phyloP scores from a whole-genome alignment of 2,329 filamentous ascomycete genomes.

The Exophiala sideris region DNA sequence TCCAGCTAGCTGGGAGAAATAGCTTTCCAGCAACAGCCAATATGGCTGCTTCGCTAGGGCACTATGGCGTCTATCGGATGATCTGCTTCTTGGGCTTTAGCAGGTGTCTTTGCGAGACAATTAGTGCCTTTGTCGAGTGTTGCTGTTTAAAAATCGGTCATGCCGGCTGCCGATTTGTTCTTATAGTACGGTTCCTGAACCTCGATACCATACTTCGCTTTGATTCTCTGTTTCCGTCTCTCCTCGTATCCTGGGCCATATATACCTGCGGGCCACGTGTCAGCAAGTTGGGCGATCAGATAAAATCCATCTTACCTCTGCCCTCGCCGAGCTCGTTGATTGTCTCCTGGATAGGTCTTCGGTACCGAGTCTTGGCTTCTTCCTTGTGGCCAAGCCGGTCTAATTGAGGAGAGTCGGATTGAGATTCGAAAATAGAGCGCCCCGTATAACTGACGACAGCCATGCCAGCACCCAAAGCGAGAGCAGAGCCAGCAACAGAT shows the following conservation, averaged over 20 bases:
- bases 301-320: constrained; percentile 57
- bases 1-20: no score
- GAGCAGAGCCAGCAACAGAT: constrained; percentile 66
- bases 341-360: constrained; percentile 74
- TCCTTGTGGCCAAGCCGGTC: constrained; percentile 73
- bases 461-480: constrained; percentile 56
- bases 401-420: constrained; percentile 48
- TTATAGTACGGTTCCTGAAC: constrained; percentile 59
- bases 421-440: constrained; percentile 55
- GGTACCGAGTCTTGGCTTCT: constrained; percentile 67
- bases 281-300: not conserved
- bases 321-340: constrained; percentile 80
- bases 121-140: not conserved
- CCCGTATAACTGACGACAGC: constrained; percentile 67
- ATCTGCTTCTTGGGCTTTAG: not conserved
- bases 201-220: constrained; percentile 84
- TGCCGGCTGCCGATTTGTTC: constrained; percentile 7
- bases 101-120: not conserved
- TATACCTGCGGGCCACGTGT: constrained; percentile 58
- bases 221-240: constrained; percentile 73
- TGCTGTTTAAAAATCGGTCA: not conserved
- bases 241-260: constrained; percentile 79
- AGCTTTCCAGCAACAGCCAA: no score
- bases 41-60: no score
- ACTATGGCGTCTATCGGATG: not conserved